Evolutionary conservation across 129 eudicot genomes (phyloP), one percentile per base, ranked within the genome.

Genomic region (Solidago caesia): DNA sequence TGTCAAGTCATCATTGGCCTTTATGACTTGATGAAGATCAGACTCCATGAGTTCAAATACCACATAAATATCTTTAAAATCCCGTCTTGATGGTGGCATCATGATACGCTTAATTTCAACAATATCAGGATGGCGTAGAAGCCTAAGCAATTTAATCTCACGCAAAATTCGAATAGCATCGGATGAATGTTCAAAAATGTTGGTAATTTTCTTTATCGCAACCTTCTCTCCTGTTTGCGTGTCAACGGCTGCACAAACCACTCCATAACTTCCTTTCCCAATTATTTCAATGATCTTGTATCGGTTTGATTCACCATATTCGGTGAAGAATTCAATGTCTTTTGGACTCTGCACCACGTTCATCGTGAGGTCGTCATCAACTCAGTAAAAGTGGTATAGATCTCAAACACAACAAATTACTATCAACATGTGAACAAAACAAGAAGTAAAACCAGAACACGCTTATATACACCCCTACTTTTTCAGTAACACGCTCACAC

Each of bases 1-100:
- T 1, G 97, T 88, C 91, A 91, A 80, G 87, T 91, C 97, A 75
- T 91, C 96, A 70, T 91, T 91, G 13, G 97, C 97, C 83, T 91
- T 91, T 6, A 91, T 91, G 76, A 91, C 97, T 83, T 92, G 97
- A 48, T 92, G 96, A 52, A 92, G 89, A 89, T 92, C 97, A 0
- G 97, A 92, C 49, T 92, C 97, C 97, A 89, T 92, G 49, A 92
- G 93, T 82, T 91, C 97, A 75, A 91, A 91, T 46, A 91, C 97
- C 9, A 91, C 97, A 79, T 91, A 92, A 59, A 92, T 92, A 82
- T 92, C 97, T 69, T 87, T 89, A 64, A 92, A 92, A 13, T 92
- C 97, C 67, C 96, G 85, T 77, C 87, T 87, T 21, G 97, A 91
- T 27, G 97, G 96, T 51, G 97, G 97, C 74, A 91, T 80, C 92